These are phyloP conservation scores for Petunia axillaris DNA, from an alignment of 257 asterid genomes.

Conservation along the genomic window DNA sequence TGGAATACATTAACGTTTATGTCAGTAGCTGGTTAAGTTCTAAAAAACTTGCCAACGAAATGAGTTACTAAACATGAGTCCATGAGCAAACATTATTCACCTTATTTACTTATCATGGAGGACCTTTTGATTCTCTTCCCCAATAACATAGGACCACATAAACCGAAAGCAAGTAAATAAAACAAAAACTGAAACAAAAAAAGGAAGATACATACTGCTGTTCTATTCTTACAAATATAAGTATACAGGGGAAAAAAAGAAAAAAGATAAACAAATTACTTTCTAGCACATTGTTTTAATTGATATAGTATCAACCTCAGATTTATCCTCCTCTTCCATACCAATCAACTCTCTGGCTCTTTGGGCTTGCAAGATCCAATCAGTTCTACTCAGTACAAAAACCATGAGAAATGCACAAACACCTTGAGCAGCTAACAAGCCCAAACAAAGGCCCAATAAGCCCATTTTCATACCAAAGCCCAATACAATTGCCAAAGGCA, in stretches of 20 bases:
- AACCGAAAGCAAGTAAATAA: not conserved
- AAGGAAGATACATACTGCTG: not conserved
- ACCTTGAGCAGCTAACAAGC: conserved; percentile 60
- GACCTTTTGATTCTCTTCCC: too few relatives aligned
- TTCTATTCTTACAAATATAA: not conserved
- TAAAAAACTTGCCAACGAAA: too few relatives aligned
- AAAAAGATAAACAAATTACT: not conserved
- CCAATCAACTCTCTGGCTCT: conserved; percentile 55
- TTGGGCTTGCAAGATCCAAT: conserved; percentile 51
- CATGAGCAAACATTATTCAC: too few relatives aligned
- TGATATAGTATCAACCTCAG: not conserved
- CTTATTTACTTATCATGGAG: not conserved
- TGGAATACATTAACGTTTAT: too few relatives aligned
- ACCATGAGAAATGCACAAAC: conserved; percentile 50
- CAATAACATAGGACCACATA: not conserved
- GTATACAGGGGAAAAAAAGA: not conserved
- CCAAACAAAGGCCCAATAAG: conserved; percentile 56
- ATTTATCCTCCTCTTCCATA: conserved; percentile 15
- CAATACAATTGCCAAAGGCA: conserved; percentile 55
- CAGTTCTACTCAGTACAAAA: conserved; percentile 45
- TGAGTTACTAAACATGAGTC: too few relatives aligned
- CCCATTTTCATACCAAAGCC: conserved; percentile 57
- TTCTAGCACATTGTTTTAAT: not conserved
- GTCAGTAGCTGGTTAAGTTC: too few relatives aligned
- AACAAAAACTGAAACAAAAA: not conserved